Conservation (phyloP, 2,329 filamentous ascomycete genomes). For the Xylariaceae sp. region DNA sequence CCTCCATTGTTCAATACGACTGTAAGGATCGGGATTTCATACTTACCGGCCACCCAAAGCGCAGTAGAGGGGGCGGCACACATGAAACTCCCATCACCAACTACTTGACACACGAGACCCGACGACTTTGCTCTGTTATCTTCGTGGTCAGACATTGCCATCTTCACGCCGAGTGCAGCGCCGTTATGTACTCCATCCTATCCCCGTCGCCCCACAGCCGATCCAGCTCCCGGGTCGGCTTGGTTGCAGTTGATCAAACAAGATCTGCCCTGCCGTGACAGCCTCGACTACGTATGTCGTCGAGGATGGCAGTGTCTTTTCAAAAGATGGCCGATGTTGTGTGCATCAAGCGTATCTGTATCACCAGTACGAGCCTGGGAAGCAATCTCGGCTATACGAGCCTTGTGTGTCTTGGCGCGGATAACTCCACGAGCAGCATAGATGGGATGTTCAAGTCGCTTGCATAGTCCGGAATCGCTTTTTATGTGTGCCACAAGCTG, state of each 20-base stretch:
- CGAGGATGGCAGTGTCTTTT: slow-evolving; percentile 20
- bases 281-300: slow-evolving; percentile 72
- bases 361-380: slow-evolving; percentile 20
- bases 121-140: slow-evolving; percentile 35
- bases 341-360: slow-evolving; percentile 19
- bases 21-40: slow-evolving; percentile 46
- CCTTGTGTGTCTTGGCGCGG: slow-evolving; percentile 18
- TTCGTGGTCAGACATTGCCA: slow-evolving; percentile 57
- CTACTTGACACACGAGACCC: slow-evolving; percentile 46
- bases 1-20: slow-evolving; percentile 52
- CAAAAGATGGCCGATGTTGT: slow-evolving; percentile 25
- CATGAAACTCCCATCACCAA: slow-evolving; percentile 49
- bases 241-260: slow-evolving; percentile 69
- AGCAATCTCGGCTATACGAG: slow-evolving; percentile 23
- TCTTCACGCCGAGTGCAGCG: slow-evolving; percentile 71
- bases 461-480: slow-evolving; percentile 3
- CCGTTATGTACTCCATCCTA: slow-evolving; percentile 82
- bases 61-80: slow-evolving; percentile 48
- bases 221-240: slow-evolving; percentile 71
- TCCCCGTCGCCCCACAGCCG: slow-evolving; percentile 76
- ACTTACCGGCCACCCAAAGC: slow-evolving; percentile 48
- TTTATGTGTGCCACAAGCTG: slow-evolving; percentile 31
- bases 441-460: slow-evolving; percentile 25
- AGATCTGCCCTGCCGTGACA: slow-evolving; percentile 67
- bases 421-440: slow-evolving; percentile 25